A percentile compares a stretch with the other conserved stretches of the same genome.
These are phyloP conservation scores for Globisporangium takayamanum DNA, from an alignment of 352 stramenopile species.

Conservation along the genomic window DNA sequence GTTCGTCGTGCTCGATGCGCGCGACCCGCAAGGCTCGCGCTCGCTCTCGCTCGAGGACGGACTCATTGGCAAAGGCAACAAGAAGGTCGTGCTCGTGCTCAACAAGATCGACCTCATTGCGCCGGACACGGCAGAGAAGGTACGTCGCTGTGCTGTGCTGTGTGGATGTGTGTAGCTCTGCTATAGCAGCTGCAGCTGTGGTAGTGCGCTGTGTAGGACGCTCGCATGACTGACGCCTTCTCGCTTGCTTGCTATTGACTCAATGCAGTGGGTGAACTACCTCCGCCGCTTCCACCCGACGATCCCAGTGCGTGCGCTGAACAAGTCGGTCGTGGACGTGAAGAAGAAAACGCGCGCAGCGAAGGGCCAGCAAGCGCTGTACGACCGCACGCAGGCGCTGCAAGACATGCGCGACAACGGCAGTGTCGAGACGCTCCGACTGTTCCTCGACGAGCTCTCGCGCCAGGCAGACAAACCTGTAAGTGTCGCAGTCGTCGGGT, in stretches of 20 bases:
- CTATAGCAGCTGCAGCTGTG: neutral
- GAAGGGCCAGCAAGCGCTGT: conserved; percentile 59
- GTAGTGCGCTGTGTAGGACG: neutral
- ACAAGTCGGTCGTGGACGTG: conserved; percentile 86
- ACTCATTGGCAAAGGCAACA: conserved; percentile 91
- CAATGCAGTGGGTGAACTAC: conserved; percentile 74
- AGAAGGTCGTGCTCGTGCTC: conserved; percentile 96
- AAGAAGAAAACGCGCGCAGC: conserved; percentile 81
- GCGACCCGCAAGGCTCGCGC: conserved; percentile 95
- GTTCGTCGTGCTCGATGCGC: conserved; percentile 93
- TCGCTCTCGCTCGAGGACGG: conserved; percentile 92
- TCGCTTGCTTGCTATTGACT: neutral
- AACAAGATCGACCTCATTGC: conserved; percentile 99
- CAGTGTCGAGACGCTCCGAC: conserved; percentile 84
- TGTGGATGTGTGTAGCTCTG: neutral
- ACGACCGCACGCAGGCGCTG: conserved; percentile 64
- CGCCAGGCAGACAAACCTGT: conserved; percentile 68
- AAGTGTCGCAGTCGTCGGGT: conserved; percentile 96
- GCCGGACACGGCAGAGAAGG: conserved; percentile 82
- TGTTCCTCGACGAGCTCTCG: conserved; percentile 96
- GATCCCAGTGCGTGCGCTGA: conserved; percentile 82
- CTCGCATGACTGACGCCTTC: neutral
- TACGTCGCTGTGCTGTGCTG: neutral
- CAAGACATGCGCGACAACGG: conserved; percentile 70
- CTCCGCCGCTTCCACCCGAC: conserved; percentile 93